Evolutionary conservation across 805 yeast species (phyloP).

Genomic region (Brettanomyces bruxellensis): DNA sequence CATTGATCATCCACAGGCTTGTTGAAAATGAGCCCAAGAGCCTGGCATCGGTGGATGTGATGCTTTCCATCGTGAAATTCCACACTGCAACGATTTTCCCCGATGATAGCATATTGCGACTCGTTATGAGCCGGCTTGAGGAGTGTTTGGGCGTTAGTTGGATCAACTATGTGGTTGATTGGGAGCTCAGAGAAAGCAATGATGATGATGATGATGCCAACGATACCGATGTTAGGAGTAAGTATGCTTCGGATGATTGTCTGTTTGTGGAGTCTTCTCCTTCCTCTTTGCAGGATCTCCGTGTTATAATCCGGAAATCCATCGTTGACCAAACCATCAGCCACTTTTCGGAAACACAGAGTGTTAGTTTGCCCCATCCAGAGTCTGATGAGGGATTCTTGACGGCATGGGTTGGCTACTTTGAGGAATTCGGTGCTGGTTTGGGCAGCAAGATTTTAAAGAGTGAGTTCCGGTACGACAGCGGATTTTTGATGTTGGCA

Average conservation of each 20-base stretch:
- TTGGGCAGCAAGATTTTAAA: slow-evolving; percentile 4
- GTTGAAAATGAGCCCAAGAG: slow-evolving; percentile 35
- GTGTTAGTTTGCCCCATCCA: background rate
- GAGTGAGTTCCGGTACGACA: slow-evolving; percentile 39
- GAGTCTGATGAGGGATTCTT: slow-evolving; percentile 16
- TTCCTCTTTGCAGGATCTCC: slow-evolving; percentile 28
- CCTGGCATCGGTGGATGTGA: slow-evolving; percentile 38
- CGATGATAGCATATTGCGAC: slow-evolving; percentile 55
- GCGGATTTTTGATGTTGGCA: slow-evolving; percentile 58
- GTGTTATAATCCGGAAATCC: slow-evolving; percentile 41
- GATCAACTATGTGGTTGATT: slow-evolving; percentile 50
- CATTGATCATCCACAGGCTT: slow-evolving; percentile 40
- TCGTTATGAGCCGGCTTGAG: slow-evolving; percentile 52
- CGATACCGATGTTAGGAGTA: slow-evolving; percentile 32
- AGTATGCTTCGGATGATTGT: slow-evolving; percentile 19
- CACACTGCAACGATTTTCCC: slow-evolving; percentile 57
- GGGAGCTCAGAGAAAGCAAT: slow-evolving; percentile 46
- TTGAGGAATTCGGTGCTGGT: slow-evolving; percentile 5
- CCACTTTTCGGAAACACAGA: slow-evolving; percentile 16
- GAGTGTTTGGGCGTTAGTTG: slow-evolving; percentile 41
- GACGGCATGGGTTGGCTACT: slow-evolving; percentile 19
- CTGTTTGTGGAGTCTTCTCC: slow-evolving; percentile 36
- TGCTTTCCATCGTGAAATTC: slow-evolving; percentile 39
- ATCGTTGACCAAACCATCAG: slow-evolving; percentile 41
- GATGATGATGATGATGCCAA: slow-evolving; percentile 25